Evolutionary conservation across 2,329 filamentous ascomycete species (phyloP), one percentile per base, ranked within the genome.

Genomic region (Colletotrichum cordylinicola): DNA sequence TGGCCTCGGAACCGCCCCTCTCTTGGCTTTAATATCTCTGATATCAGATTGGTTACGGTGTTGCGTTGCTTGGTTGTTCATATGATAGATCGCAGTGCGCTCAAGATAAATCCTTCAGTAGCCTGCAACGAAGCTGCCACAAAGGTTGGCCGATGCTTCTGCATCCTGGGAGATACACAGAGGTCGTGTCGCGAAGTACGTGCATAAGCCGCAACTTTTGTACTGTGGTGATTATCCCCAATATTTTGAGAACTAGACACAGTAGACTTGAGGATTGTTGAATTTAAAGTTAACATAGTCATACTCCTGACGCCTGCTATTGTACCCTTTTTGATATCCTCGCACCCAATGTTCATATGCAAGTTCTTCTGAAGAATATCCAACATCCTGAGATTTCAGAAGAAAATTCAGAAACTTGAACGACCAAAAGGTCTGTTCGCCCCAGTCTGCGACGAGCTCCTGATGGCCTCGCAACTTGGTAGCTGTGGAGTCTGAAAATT

Each of bases 401-500:
- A 52, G 43, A 21, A 21, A 52, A 52, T 13, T 4, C 6, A 21
- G 43, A 0, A 21, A 21, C 2, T 21, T 52, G 43, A 13, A 21
- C 6, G n/a, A 52, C 9, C n/a, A 21, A 52, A 6, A 21, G 6
- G 10, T 48, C 43, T 48, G 3, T 52, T 21, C 31, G 0, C 33
- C 31, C 15, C 58, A n/a, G 15, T 27, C 55, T 21, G 1, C 55
- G 55, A 21, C 55, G 21, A 29, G 24, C 12, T 21, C 12, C 18
- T 8, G 2, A 1, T 33, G 58, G 0, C 10, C 6, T 61, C 31
- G 58, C n/a, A 37, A 35, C 15, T 33, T 33, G 31, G 12, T 1
- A 21, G 3, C 27, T 24, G 58, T 31, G 15, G 9, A 43, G 35
- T 21, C 5, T 0, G 0, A 1, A 8, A 3, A 8, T 43, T 10